Conservation (phyloP, 2,329 filamentous ascomycete species). For the Diaporthe longicolla region DNA sequence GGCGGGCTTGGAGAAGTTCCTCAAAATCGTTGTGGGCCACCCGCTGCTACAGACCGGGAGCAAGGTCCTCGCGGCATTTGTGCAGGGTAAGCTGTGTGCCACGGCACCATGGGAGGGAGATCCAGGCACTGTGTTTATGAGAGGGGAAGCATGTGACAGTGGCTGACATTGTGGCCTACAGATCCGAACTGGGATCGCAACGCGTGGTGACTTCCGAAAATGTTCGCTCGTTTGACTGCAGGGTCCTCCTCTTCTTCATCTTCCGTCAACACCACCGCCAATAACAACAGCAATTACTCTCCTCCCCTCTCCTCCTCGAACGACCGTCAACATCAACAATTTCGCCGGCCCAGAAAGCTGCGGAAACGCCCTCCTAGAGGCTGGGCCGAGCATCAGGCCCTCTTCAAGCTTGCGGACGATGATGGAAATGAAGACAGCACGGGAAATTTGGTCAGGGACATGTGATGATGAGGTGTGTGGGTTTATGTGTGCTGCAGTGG, state of each 20-base stretch:
- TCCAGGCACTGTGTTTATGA: too few relatives aligned
- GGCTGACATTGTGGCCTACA: constrained; percentile 51
- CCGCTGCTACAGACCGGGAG: constrained; percentile 97
- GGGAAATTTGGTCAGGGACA: not conserved
- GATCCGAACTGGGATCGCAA: constrained; percentile 93
- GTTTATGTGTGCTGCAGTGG: constrained; percentile 10
- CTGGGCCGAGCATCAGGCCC: constrained; percentile 49
- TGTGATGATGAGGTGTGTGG: constrained; percentile 22
- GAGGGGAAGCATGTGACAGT: not conserved
- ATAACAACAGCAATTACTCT: constrained; percentile 43
- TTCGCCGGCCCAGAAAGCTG: constrained; percentile 57
- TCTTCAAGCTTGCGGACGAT: constrained; percentile 45
- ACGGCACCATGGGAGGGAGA: not conserved
- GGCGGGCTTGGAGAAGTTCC: constrained; percentile 92
- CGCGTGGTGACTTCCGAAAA: constrained; percentile 76
- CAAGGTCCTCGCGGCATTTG: constrained; percentile 95
- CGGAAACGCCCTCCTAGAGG: constrained; percentile 56
- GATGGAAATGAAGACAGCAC: constrained; percentile 22
- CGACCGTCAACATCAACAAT: constrained; percentile 44
- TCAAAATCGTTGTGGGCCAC: constrained; percentile 98
- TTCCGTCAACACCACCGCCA: constrained; percentile 30
- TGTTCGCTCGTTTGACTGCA: constrained; percentile 50
- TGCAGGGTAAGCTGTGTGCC: constrained; percentile 81
- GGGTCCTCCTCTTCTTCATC: constrained; percentile 40
- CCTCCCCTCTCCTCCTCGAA: constrained; percentile 26